phyloP scores from a whole-genome alignment of 805 yeast species.

The Phaffomyces antillensis region DNA sequence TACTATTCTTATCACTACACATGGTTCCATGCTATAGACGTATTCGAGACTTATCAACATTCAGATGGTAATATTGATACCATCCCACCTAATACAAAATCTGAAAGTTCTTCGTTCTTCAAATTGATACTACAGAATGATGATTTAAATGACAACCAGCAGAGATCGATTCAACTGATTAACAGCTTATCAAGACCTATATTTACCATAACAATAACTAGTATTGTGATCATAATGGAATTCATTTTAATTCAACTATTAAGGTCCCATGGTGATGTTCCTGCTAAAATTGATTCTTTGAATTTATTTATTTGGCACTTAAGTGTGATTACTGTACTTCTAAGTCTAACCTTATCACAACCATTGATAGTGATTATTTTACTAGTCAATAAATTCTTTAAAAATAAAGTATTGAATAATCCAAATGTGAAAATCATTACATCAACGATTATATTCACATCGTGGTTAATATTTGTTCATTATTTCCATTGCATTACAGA shows the following conservation, averaged over 20 bases:
- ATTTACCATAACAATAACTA: conserved; percentile 16
- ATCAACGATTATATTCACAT: background rate
- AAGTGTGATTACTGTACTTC: conserved; percentile 2
- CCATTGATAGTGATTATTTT: conserved; percentile 13
- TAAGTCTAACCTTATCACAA: conserved; percentile 15
- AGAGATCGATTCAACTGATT: background rate
- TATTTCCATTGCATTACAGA: conserved; percentile 18
- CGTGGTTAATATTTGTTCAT: conserved; percentile 17
- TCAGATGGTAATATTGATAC: background rate
- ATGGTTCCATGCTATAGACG: conserved; percentile 16
- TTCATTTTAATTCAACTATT: conserved; percentile 19
- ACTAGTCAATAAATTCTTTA: conserved; percentile 16
- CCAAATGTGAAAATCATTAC: conserved; percentile 4
- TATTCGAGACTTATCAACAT: conserved; percentile 15
- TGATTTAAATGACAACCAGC: background rate
- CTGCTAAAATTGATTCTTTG: conserved; percentile 1
- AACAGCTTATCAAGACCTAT: conserved; percentile 12
- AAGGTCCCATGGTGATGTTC: conserved; percentile 3
- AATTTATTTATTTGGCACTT: conserved; percentile 10
- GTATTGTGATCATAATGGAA: conserved; percentile 16
- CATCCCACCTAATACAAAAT: background rate
- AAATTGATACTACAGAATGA: conserved; percentile 7
- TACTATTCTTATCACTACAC: conserved; percentile 14
- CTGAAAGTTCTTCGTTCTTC: conserved; percentile 7
- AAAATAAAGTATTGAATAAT: conserved; percentile 7